phyloP scores from a whole-genome alignment of 1,284 basidiomycete species.

The Neotropicomus parvogracilis region DNA sequence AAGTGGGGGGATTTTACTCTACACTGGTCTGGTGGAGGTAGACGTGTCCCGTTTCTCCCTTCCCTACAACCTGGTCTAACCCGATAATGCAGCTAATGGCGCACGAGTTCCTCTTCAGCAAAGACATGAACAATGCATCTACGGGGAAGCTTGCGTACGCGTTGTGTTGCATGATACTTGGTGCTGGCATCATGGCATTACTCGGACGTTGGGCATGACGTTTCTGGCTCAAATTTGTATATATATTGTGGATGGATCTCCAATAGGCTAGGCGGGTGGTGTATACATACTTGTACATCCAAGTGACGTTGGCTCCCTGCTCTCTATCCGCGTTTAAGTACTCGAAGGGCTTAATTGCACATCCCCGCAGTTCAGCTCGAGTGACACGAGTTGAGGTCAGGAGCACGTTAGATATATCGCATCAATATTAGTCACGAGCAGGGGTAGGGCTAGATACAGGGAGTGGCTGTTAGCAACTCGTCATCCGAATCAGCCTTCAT shows the following conservation, averaged over 20 bases:
- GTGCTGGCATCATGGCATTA: conserved; percentile 80
- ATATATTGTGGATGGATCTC: too few species aligned
- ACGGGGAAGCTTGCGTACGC: conserved; percentile 66
- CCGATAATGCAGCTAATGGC: conserved; percentile 62
- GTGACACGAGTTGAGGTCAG: too few species aligned
- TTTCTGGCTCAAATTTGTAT: too few species aligned
- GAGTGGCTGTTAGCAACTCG: background rate
- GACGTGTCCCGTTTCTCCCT: background rate
- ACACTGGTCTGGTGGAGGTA: conserved; percentile 89
- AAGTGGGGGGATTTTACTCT: conserved; percentile 86
- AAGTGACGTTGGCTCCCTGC: too few species aligned
- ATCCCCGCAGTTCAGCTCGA: too few species aligned
- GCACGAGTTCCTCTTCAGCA: conserved; percentile 89
- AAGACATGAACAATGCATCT: conserved; percentile 71
- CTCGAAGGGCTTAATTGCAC: too few species aligned
- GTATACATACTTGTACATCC: too few species aligned
- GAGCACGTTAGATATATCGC: too few species aligned
- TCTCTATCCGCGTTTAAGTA: too few species aligned
- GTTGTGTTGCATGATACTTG: conserved; percentile 69
- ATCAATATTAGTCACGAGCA: too few species aligned
- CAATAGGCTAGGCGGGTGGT: too few species aligned
- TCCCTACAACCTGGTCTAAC: background rate
- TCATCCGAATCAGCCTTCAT: conserved; percentile 12
- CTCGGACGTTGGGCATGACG: conserved; percentile 78
- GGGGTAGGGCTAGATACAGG: too few species aligned